Conservation (phyloP, 331 rosid species). For the Prunus yedoensis region DNA sequence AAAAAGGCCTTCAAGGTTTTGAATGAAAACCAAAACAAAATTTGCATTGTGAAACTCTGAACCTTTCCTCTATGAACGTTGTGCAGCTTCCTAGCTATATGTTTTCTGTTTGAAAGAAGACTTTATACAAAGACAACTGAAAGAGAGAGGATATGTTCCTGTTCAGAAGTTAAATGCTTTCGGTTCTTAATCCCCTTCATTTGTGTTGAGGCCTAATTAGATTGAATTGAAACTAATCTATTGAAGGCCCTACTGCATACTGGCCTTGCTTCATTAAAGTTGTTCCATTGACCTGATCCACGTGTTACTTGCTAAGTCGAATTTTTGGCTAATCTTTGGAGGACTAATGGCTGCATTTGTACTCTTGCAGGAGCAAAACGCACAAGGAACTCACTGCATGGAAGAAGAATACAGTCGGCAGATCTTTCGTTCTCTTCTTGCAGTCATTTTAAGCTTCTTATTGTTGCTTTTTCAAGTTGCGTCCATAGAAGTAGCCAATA, state of each 20-base stretch:
- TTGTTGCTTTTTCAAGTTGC: neutral
- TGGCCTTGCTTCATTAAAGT: neutral
- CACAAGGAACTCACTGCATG: neutral
- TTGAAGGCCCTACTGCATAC: neutral
- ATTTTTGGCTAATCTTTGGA: neutral
- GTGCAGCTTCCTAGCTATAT: constrained; percentile 1
- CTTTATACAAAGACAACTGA: neutral
- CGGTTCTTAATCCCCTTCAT: neutral
- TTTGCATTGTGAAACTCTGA: neutral
- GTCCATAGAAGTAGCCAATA: neutral
- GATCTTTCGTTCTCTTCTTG: neutral
- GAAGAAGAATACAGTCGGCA: constrained; percentile 12
- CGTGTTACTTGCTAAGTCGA: neutral
- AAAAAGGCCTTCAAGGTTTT: neutral
- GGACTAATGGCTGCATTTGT: neutral
- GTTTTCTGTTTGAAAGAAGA: neutral
- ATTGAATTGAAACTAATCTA: neutral
- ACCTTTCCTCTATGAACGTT: neutral
- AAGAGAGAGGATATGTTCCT: neutral
- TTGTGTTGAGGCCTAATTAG: neutral
- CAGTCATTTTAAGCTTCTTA: neutral
- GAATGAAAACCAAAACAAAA: neutral
- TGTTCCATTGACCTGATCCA: neutral
- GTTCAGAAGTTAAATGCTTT: neutral
- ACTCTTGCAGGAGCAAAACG: constrained; percentile 1